Evolutionary conservation across 768 basidiomycete species (phyloP).

Genomic region (Obba rivulosa): DNA sequence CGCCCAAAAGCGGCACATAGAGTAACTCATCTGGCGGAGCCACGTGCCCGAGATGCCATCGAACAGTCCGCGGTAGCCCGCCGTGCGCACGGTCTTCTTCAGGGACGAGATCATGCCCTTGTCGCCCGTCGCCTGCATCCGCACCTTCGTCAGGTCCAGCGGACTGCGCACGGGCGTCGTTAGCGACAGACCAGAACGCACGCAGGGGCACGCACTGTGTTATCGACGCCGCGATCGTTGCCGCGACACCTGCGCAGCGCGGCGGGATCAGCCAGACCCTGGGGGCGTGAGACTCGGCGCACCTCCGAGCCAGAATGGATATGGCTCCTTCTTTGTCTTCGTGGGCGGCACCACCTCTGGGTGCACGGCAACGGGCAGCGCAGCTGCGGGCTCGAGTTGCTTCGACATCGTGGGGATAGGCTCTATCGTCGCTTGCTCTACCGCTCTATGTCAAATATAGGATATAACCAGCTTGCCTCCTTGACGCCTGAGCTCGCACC

Average conservation of each 20-base stretch:
- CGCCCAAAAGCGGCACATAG: conserved; percentile 88
- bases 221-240: conserved; percentile 83
- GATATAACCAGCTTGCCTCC: no score
- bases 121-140: conserved; percentile 88
- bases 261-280: conserved; percentile 4
- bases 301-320: conserved; percentile 87
- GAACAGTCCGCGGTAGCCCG: conserved; percentile 73
- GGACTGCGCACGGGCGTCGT: conserved; percentile 42
- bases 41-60: conserved; percentile 88
- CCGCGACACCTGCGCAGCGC: conserved; percentile 52
- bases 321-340: conserved; percentile 60
- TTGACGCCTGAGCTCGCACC: no score
- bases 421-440: no score
- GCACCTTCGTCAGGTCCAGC: conserved; percentile 86
- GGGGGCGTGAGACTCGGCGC: conserved; percentile 12
- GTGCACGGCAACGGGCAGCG: conserved; percentile 2
- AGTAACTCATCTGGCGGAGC: conserved; percentile 91
- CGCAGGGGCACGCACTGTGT: conserved; percentile 57
- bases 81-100: conserved; percentile 75
- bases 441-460: no score
- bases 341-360: background rate
- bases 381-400: conserved; percentile 1
- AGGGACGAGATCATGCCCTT: conserved; percentile 85
- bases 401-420: conserved; percentile 1
- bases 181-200: background rate